Conservation (phyloP, 768 basidiomycete genomes). For the Termitomyces sp. region DNA sequence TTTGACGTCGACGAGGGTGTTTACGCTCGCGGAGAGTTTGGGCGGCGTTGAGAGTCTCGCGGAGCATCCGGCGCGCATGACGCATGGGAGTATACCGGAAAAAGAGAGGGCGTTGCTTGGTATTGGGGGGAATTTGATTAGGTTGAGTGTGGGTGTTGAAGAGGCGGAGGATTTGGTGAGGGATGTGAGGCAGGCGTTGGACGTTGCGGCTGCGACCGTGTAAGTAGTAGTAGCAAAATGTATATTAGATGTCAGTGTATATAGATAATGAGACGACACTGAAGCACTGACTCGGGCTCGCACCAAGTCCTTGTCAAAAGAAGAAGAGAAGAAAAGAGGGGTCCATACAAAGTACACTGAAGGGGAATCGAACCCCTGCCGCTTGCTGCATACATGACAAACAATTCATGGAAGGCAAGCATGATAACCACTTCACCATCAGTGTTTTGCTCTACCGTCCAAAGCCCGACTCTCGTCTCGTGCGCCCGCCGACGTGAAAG, state of each 20-base stretch:
- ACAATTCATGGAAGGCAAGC: conserved; percentile 89
- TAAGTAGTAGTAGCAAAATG: neutral
- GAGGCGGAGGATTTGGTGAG: conserved; percentile 77
- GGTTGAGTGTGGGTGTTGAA: conserved; percentile 87
- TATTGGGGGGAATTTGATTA: conserved; percentile 71
- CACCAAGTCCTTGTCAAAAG: too few species aligned
- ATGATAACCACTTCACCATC: conserved; percentile 92
- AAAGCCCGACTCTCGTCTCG: too few species aligned
- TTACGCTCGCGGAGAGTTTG: conserved; percentile 82
- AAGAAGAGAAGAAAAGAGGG: too few species aligned
- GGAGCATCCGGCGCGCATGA: conserved; percentile 87
- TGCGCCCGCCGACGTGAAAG: too few species aligned
- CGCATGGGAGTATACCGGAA: conserved; percentile 74
- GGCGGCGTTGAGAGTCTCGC: conserved; percentile 93
- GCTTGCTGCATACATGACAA: too few species aligned
- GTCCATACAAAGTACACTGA: too few species aligned
- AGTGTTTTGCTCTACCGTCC: conserved; percentile 12
- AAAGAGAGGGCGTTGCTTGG: conserved; percentile 67
- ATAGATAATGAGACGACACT: too few species aligned
- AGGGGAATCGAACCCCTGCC: too few species aligned
- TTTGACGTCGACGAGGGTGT: conserved; percentile 59
- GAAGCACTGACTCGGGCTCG: too few species aligned
- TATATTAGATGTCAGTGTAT: too few species aligned
- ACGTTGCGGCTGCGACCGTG: conserved; percentile 12
- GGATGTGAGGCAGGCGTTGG: conserved; percentile 68